Base-by-base conservation (phyloP, 768 basidiomycete species). In the Termitomyces sp. region DNA sequence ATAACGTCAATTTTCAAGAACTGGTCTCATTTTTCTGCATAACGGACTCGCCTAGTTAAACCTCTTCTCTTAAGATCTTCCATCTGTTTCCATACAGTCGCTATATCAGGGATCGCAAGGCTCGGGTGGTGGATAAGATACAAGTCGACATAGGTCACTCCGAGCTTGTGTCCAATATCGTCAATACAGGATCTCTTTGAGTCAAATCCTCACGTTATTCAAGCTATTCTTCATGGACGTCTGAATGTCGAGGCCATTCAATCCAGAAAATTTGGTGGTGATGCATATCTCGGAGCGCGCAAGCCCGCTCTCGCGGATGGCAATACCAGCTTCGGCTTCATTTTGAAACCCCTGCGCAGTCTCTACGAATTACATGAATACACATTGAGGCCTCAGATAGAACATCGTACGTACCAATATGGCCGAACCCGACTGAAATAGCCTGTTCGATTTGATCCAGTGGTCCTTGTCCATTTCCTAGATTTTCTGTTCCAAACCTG, bases 41-140 rank as follows among this genome's bases (percentile, higher is more conserved):
- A 4, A 22, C 14, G 6, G 16, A 66, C 68, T 33, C 38, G 79
- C 80, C 73, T 78, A 16, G 75, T 66, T 12, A 79, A 53, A 0
- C 78, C 79, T 14, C 71, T 72, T 45, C 78, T 70, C 63, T 79
- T 76, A 40, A 85, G 69, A 32, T 74, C 70, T 64, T 87, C 86
- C 60, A 88, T 79, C 44, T 80, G 74, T 51, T 69, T 69, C 88
- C 88, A 90, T 4, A 67, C 64, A 4, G 59, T 62, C 53, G 77
- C 71, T 58, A 77, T 62, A 47, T 78, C 70, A 12, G 64, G 61
- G 10, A 67, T 58, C 6, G 77, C 61, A 13, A 61, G 0, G 0
- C 6, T 16, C 1, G 87, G 85, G 4, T 44, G 44, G 62, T 91
- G 88, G 40, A 90, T 81, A 43, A 91, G 80, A 70, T 90, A 91